These are phyloP conservation scores for Lachancea dasiensis DNA, from an alignment of 805 yeast genomes.

Conservation along the genomic window DNA sequence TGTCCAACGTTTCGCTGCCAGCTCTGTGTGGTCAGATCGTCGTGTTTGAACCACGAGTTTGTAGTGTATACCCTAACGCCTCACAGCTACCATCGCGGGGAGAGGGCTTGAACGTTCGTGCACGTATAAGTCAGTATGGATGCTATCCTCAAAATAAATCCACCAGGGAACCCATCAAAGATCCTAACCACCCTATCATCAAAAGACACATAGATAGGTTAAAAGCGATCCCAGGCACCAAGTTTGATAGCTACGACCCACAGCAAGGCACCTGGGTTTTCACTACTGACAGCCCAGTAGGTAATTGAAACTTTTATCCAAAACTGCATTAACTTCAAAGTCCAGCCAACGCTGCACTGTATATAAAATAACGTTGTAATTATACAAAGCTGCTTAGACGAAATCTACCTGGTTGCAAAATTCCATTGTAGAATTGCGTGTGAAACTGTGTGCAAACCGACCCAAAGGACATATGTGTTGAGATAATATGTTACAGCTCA, in stretches of 20 bases:
- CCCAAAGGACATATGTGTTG: too few relatives aligned
- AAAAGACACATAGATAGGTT: slow-evolving; percentile 63
- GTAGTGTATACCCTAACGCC: slow-evolving; percentile 65
- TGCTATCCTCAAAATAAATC: slow-evolving; percentile 77
- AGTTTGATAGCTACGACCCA: slow-evolving; percentile 73
- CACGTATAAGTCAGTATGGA: slow-evolving; percentile 64
- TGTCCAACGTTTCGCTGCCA: slow-evolving; percentile 57
- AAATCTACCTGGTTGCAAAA: not conserved
- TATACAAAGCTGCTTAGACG: too few relatives aligned
- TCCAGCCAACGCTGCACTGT: slow-evolving; percentile 3
- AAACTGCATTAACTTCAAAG: slow-evolving; percentile 5
- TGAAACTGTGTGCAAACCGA: too few relatives aligned
- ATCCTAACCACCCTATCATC: slow-evolving; percentile 67
- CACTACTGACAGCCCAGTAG: slow-evolving; percentile 30
- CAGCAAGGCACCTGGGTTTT: slow-evolving; percentile 69
- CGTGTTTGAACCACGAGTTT: slow-evolving; percentile 51
- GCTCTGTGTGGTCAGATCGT: slow-evolving; percentile 63
- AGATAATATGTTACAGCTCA: not conserved
- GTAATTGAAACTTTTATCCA: not conserved
- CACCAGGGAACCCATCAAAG: slow-evolving; percentile 66
- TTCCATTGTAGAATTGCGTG: not conserved
- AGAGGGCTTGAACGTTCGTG: slow-evolving; percentile 77
- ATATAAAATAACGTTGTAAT: not conserved
- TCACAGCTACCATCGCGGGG: slow-evolving; percentile 59
- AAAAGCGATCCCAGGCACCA: slow-evolving; percentile 50